These are phyloP conservation scores for Isatis tinctoria DNA, from an alignment of 345 rosid species.

Conservation along the genomic window DNA sequence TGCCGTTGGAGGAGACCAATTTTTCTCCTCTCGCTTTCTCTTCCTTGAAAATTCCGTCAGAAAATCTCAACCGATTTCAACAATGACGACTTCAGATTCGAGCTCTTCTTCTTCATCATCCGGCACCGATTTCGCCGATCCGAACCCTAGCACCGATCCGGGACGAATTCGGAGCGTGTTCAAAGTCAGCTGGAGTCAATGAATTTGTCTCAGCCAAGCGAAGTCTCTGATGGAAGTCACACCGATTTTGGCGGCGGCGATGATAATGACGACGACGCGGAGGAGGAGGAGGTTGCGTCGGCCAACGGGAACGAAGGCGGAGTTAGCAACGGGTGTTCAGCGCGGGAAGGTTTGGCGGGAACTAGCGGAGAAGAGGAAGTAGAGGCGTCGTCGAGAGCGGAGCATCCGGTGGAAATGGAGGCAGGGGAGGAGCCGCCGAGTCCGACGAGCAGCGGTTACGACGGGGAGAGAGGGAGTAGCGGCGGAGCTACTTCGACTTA, in stretches of 20 bases:
- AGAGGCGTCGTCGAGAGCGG: constrained; percentile 38
- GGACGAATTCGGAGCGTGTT: constrained; percentile 30
- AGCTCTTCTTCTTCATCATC: constrained; percentile 32
- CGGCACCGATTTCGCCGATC: constrained; percentile 33
- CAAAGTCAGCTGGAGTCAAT: constrained; percentile 33
- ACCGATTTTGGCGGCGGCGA: constrained; percentile 11
- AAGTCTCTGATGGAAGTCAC: constrained; percentile 20
- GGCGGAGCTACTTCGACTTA: constrained; percentile 48
- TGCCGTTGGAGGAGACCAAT: constrained; percentile 5
- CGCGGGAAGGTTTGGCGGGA: constrained; percentile 4
- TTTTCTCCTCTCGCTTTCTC: not conserved
- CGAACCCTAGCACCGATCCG: constrained; percentile 33
- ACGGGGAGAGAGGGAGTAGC: constrained; percentile 92
- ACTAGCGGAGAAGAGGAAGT: constrained; percentile 28
- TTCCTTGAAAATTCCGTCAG: not conserved
- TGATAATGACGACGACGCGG: constrained; percentile 4
- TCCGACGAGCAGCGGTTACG: constrained; percentile 93
- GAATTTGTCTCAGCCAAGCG: constrained; percentile 28
- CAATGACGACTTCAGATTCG: constrained; percentile 29
- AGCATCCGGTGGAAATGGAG: constrained; percentile 56
- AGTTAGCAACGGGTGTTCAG: constrained; percentile 20
- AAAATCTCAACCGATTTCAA: not conserved
- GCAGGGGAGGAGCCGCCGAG: constrained; percentile 54
- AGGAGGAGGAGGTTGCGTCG: constrained; percentile 25
- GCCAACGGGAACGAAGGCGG: constrained; percentile 24